Conservation (phyloP, 2,329 filamentous ascomycete species). For the Fusarium xyrophilum region DNA sequence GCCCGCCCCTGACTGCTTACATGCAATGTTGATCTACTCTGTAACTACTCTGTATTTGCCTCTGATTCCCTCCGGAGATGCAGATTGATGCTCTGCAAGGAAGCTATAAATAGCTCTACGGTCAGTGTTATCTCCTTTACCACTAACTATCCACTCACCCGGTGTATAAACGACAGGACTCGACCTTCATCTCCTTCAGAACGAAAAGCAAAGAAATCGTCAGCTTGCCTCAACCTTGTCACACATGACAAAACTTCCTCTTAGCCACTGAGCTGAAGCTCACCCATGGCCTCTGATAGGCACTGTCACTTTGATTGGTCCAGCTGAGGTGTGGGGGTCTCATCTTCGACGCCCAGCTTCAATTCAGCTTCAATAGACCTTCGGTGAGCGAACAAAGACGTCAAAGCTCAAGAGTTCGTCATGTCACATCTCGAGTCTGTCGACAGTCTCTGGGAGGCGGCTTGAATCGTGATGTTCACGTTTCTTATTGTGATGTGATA, state of each 20-base stretch:
- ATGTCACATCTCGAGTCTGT: not conserved
- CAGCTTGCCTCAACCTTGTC: conserved; percentile 1
- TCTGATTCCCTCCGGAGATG: not conserved
- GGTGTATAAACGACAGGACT: not conserved
- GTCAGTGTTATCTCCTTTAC: conserved; percentile 8
- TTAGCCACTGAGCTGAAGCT: conserved; percentile 1
- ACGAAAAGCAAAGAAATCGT: conserved; percentile 23
- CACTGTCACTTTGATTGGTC: conserved; percentile 36
- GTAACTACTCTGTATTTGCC: no score
- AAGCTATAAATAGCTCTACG: not conserved
- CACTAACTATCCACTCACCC: not conserved
- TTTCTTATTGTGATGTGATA: conserved; percentile 3
- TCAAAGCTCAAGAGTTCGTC: conserved; percentile 6
- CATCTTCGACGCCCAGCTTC: conserved; percentile 22
- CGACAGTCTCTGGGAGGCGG: not conserved
- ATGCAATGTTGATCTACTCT: conserved; percentile 14
- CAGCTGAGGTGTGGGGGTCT: conserved; percentile 30
- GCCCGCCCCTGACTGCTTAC: conserved; percentile 21
- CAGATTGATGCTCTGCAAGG: not conserved
- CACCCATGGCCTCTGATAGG: conserved; percentile 38
- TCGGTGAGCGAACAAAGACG: conserved; percentile 1
- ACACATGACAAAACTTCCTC: conserved; percentile 21
- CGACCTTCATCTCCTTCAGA: not conserved
- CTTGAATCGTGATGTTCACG: not conserved
- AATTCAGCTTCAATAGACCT: conserved; percentile 16